Base-by-base conservation (phyloP, 2,329 filamentous ascomycete genomes). In the Apiospora malaysiana region DNA sequence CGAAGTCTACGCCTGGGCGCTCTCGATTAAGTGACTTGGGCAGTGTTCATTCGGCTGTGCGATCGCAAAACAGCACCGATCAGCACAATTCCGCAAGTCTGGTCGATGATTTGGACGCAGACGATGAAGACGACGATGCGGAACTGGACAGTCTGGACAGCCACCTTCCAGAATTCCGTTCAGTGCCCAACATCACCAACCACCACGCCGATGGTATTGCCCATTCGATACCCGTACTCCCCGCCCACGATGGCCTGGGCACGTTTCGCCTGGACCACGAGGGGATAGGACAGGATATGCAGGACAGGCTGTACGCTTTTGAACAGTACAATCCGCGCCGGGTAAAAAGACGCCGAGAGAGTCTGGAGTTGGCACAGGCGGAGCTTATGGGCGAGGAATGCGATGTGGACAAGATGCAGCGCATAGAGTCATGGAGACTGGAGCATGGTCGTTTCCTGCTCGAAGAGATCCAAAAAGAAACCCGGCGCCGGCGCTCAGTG, bases 81-180 rank as follows among this genome's bases (percentile, higher is more conserved):
- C 83, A 83, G 37, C 80, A 77, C 37, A 80, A 81, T 56, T 82
- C 83, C 12, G 78, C 79, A 16, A 80, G 82, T 68, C 78, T 82
- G 23, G 82, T 83, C 25, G 77, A 76, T 51, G 80, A 77, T 25
- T 74, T 79, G 27, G 82, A 86, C 49, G 85, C 86, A 71, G 84
- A 87, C 6, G 84, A 82, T 9, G 81, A 81, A 2, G 90, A 91
- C 40, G 92, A 93, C 42, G 92, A 94, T 73, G 90, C 87, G 37
- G 95, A 98, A 79, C 86, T 98, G 63, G 96, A 99, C 80, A 97
- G 94, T 79, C 86, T 98, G 51, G 95, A 98, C 79, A 95, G 95
- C 78, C 95, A 97, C 69, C 86, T 98, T 1, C 92, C 95, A 74
- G 95, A 94, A 59, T 98, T 98, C 78, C 90, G 94, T 68, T 90